These are phyloP conservation scores for Cryptococcus sp. DNA, from an alignment of 1,284 basidiomycete species.

Conservation along the genomic window DNA sequence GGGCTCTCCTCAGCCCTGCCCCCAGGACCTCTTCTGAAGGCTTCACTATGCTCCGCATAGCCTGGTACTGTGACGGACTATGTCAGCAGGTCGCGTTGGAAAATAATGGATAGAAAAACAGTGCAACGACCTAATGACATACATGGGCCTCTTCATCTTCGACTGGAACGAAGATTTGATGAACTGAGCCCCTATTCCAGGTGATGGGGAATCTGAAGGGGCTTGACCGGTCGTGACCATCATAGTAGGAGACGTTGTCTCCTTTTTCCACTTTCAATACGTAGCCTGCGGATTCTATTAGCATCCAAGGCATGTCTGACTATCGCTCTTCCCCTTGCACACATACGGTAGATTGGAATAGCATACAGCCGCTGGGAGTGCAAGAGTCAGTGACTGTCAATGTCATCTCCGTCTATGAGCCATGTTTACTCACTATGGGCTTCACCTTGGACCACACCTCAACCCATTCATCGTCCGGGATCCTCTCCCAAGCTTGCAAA, in stretches of 20 bases:
- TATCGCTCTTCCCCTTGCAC: too few species aligned
- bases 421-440: slow-evolving; percentile 4
- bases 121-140: too few species aligned
- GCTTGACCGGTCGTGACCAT: neutral
- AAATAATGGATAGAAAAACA: too few species aligned
- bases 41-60: too few species aligned
- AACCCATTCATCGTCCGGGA: neutral
- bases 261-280: neutral
- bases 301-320: too few species aligned
- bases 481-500: neutral
- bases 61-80: too few species aligned
- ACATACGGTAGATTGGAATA: neutral
- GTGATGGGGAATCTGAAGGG: neutral
- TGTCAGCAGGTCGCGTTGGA: too few species aligned
- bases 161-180: neutral
- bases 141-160: neutral
- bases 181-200: neutral
- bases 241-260: neutral
- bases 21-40: too few species aligned
- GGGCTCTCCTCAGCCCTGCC: too few species aligned
- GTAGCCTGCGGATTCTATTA: too few species aligned
- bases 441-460: slow-evolving; percentile 5
- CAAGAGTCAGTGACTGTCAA: too few species aligned
- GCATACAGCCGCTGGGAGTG: neutral
- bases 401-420: too few species aligned